Evolutionary conservation across 495 filamentous ascomycete genomes (phyloP).

Genomic region (Hypoxylon intermedium): DNA sequence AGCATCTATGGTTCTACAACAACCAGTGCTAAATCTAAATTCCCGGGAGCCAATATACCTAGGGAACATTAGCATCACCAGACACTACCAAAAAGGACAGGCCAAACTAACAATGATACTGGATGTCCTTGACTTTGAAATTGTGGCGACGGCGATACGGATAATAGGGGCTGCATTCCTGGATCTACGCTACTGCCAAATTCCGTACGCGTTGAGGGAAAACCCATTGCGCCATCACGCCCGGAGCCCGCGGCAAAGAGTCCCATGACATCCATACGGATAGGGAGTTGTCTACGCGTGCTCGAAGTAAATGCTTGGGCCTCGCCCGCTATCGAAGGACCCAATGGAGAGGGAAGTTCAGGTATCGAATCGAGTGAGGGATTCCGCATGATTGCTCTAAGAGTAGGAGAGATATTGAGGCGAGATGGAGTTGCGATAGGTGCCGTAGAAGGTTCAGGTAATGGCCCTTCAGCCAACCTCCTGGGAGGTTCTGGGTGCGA

Average conservation of each 20-base stretch:
- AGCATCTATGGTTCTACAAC: constrained; percentile 11
- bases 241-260: constrained; percentile 3
- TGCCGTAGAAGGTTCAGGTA: background rate
- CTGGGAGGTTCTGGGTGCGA: constrained; percentile 2
- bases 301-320: background rate
- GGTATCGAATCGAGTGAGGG: constrained; percentile 25
- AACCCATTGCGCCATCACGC: background rate
- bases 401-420: constrained; percentile 17
- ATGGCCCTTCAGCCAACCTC: constrained; percentile 4
- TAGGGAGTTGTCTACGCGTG: background rate
- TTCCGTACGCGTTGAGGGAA: background rate
- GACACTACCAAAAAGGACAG: background rate
- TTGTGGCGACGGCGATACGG: constrained; percentile 3
- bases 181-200: background rate
- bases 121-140: constrained; percentile 3
- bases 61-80: background rate
- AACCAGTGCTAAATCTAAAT: constrained; percentile 9
- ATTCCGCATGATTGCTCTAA: constrained; percentile 25
- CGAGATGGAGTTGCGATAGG: background rate
- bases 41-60: constrained; percentile 20
- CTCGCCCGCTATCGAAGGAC: background rate
- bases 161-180: background rate
- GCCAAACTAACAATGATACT: constrained; percentile 17
- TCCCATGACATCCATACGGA: constrained; percentile 13
- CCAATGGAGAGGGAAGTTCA: constrained; percentile 33